A percentile compares a stretch with the other conserved stretches of the same genome.
Evolutionary conservation across 2,329 filamentous ascomycete genomes (phyloP).

Genomic region (Lachnellula occidentalis): DNA sequence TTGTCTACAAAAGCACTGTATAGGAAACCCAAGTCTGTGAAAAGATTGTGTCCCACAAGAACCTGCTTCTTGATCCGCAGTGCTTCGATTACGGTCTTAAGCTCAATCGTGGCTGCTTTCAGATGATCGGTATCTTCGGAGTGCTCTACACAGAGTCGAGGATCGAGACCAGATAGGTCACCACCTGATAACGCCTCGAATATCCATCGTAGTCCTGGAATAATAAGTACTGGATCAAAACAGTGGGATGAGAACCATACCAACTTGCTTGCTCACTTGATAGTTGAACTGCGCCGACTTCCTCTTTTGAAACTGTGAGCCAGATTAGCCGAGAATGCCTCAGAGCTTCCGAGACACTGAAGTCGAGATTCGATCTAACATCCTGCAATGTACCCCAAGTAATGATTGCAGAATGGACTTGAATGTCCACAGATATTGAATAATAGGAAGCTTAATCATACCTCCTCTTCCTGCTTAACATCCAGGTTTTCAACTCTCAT

Average conservation of each 20-base stretch:
- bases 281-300: slow-evolving; percentile 14
- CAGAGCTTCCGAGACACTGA: too few species aligned
- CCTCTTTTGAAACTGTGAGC: slow-evolving; percentile 13
- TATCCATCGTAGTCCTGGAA: slow-evolving; percentile 26
- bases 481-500: slow-evolving; percentile 30
- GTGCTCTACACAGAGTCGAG: slow-evolving; percentile 39
- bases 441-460: slow-evolving; percentile 5
- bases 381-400: background rate
- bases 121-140: slow-evolving; percentile 19
- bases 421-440: background rate
- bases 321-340: too few species aligned
- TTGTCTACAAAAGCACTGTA: slow-evolving; percentile 56
- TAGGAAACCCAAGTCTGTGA: slow-evolving; percentile 59
- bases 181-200: slow-evolving; percentile 30
- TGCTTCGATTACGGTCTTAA: slow-evolving; percentile 15
- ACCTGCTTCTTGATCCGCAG: slow-evolving; percentile 33
- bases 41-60: slow-evolving; percentile 60
- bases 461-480: slow-evolving; percentile 21
- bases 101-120: slow-evolving; percentile 34
- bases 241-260: slow-evolving; percentile 6
- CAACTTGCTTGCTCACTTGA: slow-evolving; percentile 22
- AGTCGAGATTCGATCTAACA: too few species aligned
- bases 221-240: slow-evolving; percentile 6
- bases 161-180: slow-evolving; percentile 25
- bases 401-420: background rate